These are phyloP conservation scores for Coprinopsis marcescibilis DNA, from an alignment of 768 basidiomycete genomes.

Conservation along the genomic window DNA sequence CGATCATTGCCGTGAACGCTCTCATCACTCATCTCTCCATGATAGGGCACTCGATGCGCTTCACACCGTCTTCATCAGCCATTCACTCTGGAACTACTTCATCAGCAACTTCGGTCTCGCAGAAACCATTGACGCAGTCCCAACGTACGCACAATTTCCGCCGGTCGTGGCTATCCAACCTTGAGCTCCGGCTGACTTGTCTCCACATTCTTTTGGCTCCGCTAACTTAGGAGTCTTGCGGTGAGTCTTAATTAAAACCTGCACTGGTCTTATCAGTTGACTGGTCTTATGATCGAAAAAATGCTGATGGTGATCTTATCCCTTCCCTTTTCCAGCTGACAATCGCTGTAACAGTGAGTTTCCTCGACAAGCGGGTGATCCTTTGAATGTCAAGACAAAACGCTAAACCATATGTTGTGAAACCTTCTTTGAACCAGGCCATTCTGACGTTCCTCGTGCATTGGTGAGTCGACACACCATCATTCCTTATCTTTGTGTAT, in stretches of 20 bases:
- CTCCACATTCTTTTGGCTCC: not conserved
- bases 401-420: not conserved
- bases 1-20: conserved; percentile 8
- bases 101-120: conserved; percentile 26
- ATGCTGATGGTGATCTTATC: too few relatives aligned
- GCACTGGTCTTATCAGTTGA: not conserved
- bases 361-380: not conserved
- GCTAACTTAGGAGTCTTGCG: not conserved
- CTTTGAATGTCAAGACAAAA: not conserved
- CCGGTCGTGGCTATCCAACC: not conserved
- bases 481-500: not conserved
- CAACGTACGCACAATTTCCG: conserved; percentile 23
- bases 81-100: conserved; percentile 34
- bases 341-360: conserved; percentile 21
- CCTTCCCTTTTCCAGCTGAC: conserved; percentile 17
- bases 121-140: conserved; percentile 25
- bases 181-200: not conserved
- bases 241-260: not conserved
- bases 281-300: too few relatives aligned
- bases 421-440: too few relatives aligned
- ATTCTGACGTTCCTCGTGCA: conserved; percentile 29
- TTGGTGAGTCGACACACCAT: conserved; percentile 14
- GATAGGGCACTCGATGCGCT: conserved; percentile 31
- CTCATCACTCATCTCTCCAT: not conserved
- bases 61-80: conserved; percentile 34